These are phyloP conservation scores for Agarophyton chilense DNA, from an alignment of 23 red algal species.

Conservation along the genomic window DNA sequence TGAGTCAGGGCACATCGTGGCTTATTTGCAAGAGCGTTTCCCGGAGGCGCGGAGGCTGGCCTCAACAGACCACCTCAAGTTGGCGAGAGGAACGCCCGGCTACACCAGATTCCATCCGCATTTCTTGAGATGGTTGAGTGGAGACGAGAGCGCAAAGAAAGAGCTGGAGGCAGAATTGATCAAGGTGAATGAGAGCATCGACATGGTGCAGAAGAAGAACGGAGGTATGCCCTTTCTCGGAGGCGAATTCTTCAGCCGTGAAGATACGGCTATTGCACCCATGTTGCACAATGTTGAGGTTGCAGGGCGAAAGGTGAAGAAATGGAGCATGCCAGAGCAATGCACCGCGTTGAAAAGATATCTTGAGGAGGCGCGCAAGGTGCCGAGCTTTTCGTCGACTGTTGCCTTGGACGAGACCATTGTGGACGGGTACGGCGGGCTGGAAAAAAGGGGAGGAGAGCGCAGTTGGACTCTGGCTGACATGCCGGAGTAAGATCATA, in stretches of 20 bases:
- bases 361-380: constrained; percentile 45
- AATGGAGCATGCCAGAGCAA: constrained; percentile 70
- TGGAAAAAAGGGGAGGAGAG: constrained; percentile 1
- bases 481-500: constrained; percentile 38
- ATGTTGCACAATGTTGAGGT: constrained; percentile 67
- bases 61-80: constrained; percentile 33
- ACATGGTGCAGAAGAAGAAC: constrained; percentile 49
- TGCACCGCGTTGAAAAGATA: constrained; percentile 38
- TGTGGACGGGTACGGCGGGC: constrained; percentile 27
- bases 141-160: not conserved
- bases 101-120: constrained; percentile 55
- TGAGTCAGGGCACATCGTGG: constrained; percentile 61
- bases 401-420: constrained; percentile 47
- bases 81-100: constrained; percentile 10
- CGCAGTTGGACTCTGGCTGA: constrained; percentile 14
- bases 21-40: constrained; percentile 45
- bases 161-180: constrained; percentile 43
- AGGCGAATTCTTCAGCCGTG: constrained; percentile 48
- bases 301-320: constrained; percentile 49
- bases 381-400: constrained; percentile 56
- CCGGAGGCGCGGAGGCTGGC: constrained; percentile 15
- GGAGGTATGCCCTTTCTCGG: constrained; percentile 49
- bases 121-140: constrained; percentile 58
- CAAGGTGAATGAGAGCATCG: constrained; percentile 22
- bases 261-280: constrained; percentile 60